phyloP scores from a whole-genome alignment of 768 basidiomycete genomes.

The Auriscalpium vulgare region DNA sequence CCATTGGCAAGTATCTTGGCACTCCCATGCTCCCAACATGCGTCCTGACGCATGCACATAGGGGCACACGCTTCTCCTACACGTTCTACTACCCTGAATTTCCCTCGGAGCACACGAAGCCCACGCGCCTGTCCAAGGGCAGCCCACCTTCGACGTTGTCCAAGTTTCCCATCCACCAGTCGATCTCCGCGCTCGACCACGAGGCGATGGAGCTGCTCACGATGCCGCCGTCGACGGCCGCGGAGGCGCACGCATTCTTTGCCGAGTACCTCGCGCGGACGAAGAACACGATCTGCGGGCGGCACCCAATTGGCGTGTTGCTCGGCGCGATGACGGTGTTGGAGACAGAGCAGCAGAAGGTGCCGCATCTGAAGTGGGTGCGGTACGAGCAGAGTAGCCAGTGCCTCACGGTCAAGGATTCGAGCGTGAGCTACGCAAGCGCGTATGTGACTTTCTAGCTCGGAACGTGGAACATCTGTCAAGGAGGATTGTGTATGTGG shows the following conservation, averaged over 20 bases:
- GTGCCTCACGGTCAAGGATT: constrained; percentile 60
- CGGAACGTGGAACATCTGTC: neutral
- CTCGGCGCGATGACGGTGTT: constrained; percentile 65
- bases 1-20: constrained; percentile 63
- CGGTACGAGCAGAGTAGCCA: constrained; percentile 89
- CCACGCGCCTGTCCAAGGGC: constrained; percentile 41
- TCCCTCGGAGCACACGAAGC: constrained; percentile 36
- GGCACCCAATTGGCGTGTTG: constrained; percentile 92
- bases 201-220: constrained; percentile 75
- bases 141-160: constrained; percentile 29
- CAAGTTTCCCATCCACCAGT: constrained; percentile 66
- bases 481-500: neutral
- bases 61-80: constrained; percentile 83
- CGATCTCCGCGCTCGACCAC: constrained; percentile 78
- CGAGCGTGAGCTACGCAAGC: constrained; percentile 96
- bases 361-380: constrained; percentile 63
- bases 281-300: constrained; percentile 94
- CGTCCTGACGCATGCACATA: constrained; percentile 18
- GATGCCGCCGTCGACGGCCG: constrained; percentile 43
- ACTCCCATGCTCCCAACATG: neutral
- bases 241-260: constrained; percentile 53
- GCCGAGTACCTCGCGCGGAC: constrained; percentile 61
- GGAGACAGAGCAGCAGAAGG: constrained; percentile 29
- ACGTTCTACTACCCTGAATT: constrained; percentile 78
- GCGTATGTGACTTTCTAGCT: constrained; percentile 63